Base-by-base conservation (phyloP, 805 yeast genomes). In the Blastobotrys robertii region DNA sequence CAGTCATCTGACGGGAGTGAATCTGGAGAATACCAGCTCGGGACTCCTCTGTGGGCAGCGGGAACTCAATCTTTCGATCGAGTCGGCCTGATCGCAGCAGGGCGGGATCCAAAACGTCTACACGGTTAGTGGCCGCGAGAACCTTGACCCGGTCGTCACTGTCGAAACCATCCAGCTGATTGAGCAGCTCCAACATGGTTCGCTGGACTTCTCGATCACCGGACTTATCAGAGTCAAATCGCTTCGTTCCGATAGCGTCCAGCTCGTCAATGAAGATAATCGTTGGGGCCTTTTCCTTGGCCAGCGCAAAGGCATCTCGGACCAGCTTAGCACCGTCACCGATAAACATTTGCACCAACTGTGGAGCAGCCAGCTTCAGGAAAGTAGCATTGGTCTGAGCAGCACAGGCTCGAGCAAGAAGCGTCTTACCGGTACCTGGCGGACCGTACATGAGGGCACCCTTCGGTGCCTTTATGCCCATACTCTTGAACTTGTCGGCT, bases 391-490 rank as follows among this genome's bases (percentile, higher is more conserved):
- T 87, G 1, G 97, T 85, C 64, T 92, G 97, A 43, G 97, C 96
- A 16, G 99, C 99, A 68, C 97, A 94, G 1, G 98, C 98, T 62
- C 96, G 80, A 8, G 99, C 99, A 52, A 92, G 72, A 48, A 92
- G 70, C 1, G 98, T 92, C 66, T 92, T 92, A 63, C 99, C 99
- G 1, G 98, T 92, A 63, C 99, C 99, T 42, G 99, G 99, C 7
- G 99, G 97, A 31, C 99, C 99, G 62, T 92, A 92, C 88, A 92
- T 86, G 42, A 92, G 72, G 3, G 96, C 97, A 63, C 98, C 98
- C 64, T 92, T 92, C 46, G 98, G 98, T 11, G 98, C 94, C 62
- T 84, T 90, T 59, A 92, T 88, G 44, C 99, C 99, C 66, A 92
- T 71, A 46, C 78, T 79, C 60, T 84, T 84, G 69, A 92, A 90